Evolutionary conservation across 805 yeast species (phyloP), one percentile per base, ranked within the genome.

Genomic region (Pichia deserticola): DNA sequence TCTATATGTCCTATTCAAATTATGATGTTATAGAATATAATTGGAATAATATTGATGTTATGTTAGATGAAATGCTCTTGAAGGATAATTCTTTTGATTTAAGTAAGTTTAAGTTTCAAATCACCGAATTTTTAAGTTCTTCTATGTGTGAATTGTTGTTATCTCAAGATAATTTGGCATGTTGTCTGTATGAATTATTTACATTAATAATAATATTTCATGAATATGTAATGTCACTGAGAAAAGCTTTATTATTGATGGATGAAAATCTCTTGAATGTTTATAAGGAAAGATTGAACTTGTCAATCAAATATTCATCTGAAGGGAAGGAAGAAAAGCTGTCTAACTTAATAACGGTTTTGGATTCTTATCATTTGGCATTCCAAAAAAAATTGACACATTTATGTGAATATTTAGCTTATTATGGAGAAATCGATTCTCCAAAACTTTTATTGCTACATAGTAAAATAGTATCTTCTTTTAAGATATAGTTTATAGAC

Each of bases 101-200:
- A 50, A 78, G 75, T 50, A 58, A 66, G 30, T 60, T 82, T 5
- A 69, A 71, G 51, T 60, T 60, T n/a, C 65, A 66, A 33, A 72
- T 85, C 49, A 78, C 81, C 41, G 69, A 74, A 8, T 82, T 77
- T 57, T 67, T 87, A 52, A 85, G 82, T 60, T 77, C 82, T 3
- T 72, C 82, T 25, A 63, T 88, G 54, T 75, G 79, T 54, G 86
- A 83, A 55, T 79, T 89, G 10, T 72, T 86, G 61, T 69, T 86
- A 48, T 82, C 90, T 2, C 78, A 80, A 49, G 73, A 77, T 20
- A 72, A 71, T 43, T 63, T 84, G 46, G 68, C 84, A 41, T 70
- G 72, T 43, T 65, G 73, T 13, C 57, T 78, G 42, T 72, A 75
- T 54, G 66, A 64, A 45, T 57, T 81, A 50, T 66, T 80, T 51